phyloP scores from a whole-genome alignment of 1,284 basidiomycete genomes.

The Apiotrichum brassicae region DNA sequence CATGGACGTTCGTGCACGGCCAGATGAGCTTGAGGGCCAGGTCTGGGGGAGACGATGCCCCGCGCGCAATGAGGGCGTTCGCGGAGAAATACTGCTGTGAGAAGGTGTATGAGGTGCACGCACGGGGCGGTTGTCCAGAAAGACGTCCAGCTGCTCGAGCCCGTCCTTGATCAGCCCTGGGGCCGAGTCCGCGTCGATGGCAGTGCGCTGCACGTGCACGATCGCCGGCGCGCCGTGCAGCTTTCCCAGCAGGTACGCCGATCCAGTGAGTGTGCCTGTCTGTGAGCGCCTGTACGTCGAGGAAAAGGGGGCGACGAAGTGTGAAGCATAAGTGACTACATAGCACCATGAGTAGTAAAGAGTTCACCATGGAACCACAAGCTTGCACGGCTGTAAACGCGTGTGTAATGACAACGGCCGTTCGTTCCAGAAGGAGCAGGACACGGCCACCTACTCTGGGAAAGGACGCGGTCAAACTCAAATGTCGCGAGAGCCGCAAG shows the following conservation, averaged over 20 bases:
- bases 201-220: constrained; percentile 57
- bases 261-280: constrained; percentile 53
- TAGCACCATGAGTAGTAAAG: no score
- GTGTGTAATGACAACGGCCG: no score
- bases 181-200: constrained; percentile 47
- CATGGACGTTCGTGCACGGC: constrained; percentile 75
- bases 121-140: constrained; percentile 37
- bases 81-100: constrained; percentile 43
- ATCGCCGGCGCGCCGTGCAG: constrained; percentile 51
- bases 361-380: no score
- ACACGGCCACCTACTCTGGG: constrained; percentile 50
- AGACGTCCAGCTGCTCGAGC: constrained; percentile 27
- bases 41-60: constrained; percentile 27
- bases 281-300: constrained; percentile 4
- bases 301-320: no score
- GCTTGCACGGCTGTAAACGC: no score
- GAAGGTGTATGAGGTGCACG: constrained; percentile 15
- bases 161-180: constrained; percentile 19
- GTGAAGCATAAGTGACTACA: no score
- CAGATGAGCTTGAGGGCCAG: constrained; percentile 61
- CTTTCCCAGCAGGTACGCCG: constrained; percentile 50
- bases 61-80: constrained; percentile 28
- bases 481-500: constrained; percentile 45
- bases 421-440: no score
- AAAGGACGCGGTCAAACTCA: constrained; percentile 54